These are phyloP conservation scores for Lojkania enalia DNA, from an alignment of 2,329 filamentous ascomycete genomes.

Conservation along the genomic window DNA sequence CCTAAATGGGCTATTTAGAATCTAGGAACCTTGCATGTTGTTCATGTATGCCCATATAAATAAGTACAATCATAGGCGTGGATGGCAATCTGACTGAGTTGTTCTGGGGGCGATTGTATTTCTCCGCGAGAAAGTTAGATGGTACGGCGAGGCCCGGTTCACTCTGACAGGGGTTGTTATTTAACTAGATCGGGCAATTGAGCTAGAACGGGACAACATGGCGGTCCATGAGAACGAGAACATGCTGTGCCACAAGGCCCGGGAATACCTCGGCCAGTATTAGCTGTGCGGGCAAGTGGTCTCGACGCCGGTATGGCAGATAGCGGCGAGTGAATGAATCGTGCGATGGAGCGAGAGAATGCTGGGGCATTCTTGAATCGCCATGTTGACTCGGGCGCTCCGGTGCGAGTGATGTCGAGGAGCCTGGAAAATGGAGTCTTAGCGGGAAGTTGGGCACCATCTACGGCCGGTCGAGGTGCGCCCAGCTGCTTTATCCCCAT, in stretches of 20 bases:
- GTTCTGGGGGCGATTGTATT: not conserved
- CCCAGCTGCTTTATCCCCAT: constrained; percentile 10
- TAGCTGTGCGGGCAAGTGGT: no score
- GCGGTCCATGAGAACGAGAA: no score
- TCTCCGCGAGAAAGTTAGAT: not conserved
- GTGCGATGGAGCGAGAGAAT: no score
- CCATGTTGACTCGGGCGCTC: not conserved
- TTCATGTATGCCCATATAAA: not conserved
- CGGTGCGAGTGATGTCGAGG: not conserved
- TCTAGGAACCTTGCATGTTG: not conserved
- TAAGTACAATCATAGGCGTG: no score
- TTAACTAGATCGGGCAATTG: no score
- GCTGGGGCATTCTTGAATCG: no score
- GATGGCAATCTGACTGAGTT: not conserved
- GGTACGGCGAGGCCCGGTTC: not conserved
- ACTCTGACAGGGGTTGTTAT: not conserved
- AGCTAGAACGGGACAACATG: no score
- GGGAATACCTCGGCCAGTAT: no score
- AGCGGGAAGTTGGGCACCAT: constrained; percentile 6
- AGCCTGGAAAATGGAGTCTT: constrained; percentile 1
- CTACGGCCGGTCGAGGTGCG: constrained; percentile 6
- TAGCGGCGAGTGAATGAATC: no score
- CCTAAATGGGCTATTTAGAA: constrained; percentile 28
- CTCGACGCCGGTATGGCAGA: no score
- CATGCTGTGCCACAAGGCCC: no score